Base-by-base conservation (phyloP, 352 stramenopile genomes). In the Blastocystis sp. region DNA sequence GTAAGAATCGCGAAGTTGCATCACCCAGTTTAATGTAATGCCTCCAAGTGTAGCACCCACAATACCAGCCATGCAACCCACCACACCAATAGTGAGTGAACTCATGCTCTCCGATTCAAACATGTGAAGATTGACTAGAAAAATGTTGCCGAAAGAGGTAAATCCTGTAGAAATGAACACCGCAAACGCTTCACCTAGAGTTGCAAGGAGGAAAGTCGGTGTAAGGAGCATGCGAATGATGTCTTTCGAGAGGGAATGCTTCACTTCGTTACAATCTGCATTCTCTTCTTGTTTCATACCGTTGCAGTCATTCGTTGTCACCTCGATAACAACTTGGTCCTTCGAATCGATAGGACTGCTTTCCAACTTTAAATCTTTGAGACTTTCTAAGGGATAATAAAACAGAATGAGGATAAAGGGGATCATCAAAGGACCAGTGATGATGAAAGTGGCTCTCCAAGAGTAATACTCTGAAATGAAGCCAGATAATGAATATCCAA, bases 371-470 rank as follows among this genome's bases (percentile, higher is more conserved):
- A 26, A 13, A n/a, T 66, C 23, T 26, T 2, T 34, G 9, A 66
- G n/a, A 13, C 9, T 23, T 13, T 75, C 11, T 9, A 87, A 23
- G 69, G 75, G 75, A 69, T 87, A 87, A 87, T 62, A 87, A 20
- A 41, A 41, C 34, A 87, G 37, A 18, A 87, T 23, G 1, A 87
- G 1, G 18, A 87, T 73, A 23, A 68, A 87, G 7, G 75, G 75
- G 5, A 87, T 41, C 55, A 73, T 73, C 29, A 87, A 75, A n/a
- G 75, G 75, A 50, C 11, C 61, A 47, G 75, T 47, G 15, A 87
- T 34, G 26, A 87, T 20, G 73, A 62, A 87, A 34, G 70, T 75
- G 26, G 70, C 55, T 87, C 75, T 87, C 75, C 75, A 87, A n/a
- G 55, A 68, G 26, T 54, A 75, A 54, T 87, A 54, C 34, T 87